Conservation (phyloP, 108 stramenopile genomes). For the Epithemia pelagica region DNA sequence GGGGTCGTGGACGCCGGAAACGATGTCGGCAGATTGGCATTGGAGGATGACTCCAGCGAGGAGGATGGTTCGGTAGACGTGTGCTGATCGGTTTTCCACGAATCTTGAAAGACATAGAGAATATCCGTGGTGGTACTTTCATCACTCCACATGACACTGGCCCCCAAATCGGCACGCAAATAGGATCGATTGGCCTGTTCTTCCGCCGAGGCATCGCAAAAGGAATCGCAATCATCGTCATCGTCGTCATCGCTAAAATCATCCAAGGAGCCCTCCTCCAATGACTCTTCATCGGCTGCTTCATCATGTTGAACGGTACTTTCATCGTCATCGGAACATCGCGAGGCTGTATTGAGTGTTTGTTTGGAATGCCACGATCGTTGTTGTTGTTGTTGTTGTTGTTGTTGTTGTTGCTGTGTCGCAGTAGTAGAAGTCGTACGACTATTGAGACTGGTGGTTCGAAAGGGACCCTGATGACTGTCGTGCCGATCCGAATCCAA, state of each 20-base stretch:
- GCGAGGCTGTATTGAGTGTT: neutral
- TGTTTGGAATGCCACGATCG: neutral
- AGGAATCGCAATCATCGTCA: constrained; percentile 2
- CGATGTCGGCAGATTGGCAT: too few species aligned
- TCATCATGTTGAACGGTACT: neutral
- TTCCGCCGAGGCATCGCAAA: constrained; percentile 16
- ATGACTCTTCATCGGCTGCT: neutral
- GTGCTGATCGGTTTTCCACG: neutral
- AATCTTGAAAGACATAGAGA: neutral
- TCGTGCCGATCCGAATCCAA: neutral
- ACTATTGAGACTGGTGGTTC: neutral
- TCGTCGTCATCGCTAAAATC: too few species aligned
- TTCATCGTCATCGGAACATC: neutral
- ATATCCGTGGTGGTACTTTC: neutral
- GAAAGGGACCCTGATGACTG: neutral
- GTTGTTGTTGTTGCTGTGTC: too few species aligned
- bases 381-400: too few species aligned
- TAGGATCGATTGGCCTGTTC: constrained; percentile 10
- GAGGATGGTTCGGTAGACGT: neutral
- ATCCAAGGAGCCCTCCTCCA: neutral
- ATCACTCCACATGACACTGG: constrained; percentile 10
- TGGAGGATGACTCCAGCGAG: neutral
- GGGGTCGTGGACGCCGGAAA: neutral
- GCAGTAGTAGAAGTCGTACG: too few species aligned
- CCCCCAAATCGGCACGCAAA: constrained; percentile 7